A percentile compares a stretch with the other conserved stretches of the same genome.
phyloP scores from a whole-genome alignment of 2,329 filamentous ascomycete species.

The Sodiomyces alkalinus region DNA sequence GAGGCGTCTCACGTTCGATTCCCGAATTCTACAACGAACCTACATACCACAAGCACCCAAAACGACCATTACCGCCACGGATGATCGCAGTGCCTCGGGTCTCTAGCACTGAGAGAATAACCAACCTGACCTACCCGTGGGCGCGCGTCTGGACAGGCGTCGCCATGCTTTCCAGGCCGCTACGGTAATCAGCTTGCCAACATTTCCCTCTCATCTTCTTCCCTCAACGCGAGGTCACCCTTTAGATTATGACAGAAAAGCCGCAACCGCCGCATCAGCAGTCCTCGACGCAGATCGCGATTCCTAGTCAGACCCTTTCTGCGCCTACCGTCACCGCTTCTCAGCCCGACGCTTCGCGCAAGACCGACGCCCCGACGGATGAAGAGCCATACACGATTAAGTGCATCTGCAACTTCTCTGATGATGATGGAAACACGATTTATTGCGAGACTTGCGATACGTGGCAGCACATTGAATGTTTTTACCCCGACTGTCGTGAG shows the following conservation, averaged over 20 bases:
- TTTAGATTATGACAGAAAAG: constrained; percentile 49
- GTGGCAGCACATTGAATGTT: constrained; percentile 97
- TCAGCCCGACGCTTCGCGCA: constrained; percentile 25
- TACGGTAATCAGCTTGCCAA: constrained; percentile 31
- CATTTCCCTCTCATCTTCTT: constrained; percentile 17
- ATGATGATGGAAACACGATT: constrained; percentile 96
- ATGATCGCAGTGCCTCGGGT: too few species aligned
- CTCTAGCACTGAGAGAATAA: too few species aligned
- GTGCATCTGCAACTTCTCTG: constrained; percentile 86
- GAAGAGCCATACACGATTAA: constrained; percentile 91
- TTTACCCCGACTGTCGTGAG: constrained; percentile 62
- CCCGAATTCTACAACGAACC: too few species aligned
- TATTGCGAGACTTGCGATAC: constrained; percentile 92
- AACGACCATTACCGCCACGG: too few species aligned
- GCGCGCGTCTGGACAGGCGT: constrained; percentile 29
- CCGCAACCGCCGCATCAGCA: constrained; percentile 32
- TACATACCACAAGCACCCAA: too few species aligned
- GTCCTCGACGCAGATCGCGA: constrained; percentile 39
- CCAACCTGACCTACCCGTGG: constrained; percentile 2
- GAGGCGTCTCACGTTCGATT: too few species aligned
- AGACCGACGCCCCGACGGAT: constrained; percentile 42
- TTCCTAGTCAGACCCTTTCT: constrained; percentile 34
- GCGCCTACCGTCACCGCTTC: constrained; percentile 22
- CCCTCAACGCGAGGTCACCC: constrained; percentile 25
- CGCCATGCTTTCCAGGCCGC: constrained; percentile 43